Evolutionary conservation across 176 grass and related monocot species (phyloP).

Genomic region (Triticum timopheevii): DNA sequence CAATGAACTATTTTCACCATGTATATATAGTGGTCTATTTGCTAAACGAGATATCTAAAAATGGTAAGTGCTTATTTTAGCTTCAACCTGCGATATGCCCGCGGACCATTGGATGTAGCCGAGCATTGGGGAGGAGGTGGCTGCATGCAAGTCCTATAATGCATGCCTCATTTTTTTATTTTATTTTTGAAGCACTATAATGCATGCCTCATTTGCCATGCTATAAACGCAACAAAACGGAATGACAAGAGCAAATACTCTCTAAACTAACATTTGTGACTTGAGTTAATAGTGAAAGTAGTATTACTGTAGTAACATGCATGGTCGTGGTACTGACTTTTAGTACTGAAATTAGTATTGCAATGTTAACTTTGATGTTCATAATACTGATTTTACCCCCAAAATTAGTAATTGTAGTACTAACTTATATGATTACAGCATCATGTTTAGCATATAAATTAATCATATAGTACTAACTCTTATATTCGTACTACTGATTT

Average conservation of each 20-base stretch:
- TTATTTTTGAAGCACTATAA: too few species aligned
- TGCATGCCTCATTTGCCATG: neutral
- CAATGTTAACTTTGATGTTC: too few species aligned
- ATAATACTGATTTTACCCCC: too few species aligned
- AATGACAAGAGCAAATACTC: neutral
- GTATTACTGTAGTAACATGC: neutral
- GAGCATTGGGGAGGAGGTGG: neutral
- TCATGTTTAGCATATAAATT: neutral
- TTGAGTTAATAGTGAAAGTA: neutral
- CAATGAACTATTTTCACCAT: neutral
- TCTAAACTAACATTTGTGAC: neutral
- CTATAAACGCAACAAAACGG: neutral
- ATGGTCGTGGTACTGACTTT: neutral
- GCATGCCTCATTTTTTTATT: neutral
- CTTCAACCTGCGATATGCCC: neutral
- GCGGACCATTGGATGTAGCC: neutral
- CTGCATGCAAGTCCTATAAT: neutral
- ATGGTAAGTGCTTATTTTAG: neutral
- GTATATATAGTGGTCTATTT: slow-evolving; percentile 30
- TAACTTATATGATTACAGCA: too few species aligned
- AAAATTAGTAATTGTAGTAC: too few species aligned
- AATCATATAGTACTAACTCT: neutral
- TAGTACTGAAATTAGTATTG: neutral
- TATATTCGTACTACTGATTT: too few species aligned
- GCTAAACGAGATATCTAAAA: neutral